These are phyloP conservation scores for Neurospora pannonica DNA, from an alignment of 495 filamentous ascomycete genomes.

Conservation along the genomic window DNA sequence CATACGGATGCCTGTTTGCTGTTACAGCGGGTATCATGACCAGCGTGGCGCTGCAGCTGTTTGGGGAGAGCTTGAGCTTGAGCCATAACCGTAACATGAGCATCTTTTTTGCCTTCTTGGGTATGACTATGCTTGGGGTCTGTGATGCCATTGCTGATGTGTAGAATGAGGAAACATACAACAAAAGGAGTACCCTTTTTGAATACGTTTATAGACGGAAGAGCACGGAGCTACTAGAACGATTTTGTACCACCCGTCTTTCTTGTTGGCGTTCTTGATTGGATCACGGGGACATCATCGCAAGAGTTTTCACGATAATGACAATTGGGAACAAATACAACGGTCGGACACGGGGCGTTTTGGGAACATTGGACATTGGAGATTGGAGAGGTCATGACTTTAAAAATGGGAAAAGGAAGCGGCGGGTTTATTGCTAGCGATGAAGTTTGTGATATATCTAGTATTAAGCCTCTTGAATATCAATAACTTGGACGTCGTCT, in stretches of 20 bases:
- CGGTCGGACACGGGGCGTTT: background rate
- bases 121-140: constrained; percentile 81
- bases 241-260: background rate
- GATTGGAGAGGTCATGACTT: background rate
- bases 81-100: constrained; percentile 73
- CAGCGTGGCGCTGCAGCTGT: constrained; percentile 80
- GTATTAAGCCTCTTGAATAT: background rate
- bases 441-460: background rate
- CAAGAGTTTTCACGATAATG: background rate
- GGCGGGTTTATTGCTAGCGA: background rate
- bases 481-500: background rate
- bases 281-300: background rate
- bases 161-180: no score
- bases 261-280: background rate
- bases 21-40: constrained; percentile 90
- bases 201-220: background rate
- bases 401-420: background rate
- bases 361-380: background rate
- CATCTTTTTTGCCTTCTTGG: constrained; percentile 76
- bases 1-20: constrained; percentile 86
- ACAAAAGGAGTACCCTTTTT: background rate
- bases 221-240: background rate
- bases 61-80: constrained; percentile 72
- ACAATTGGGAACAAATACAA: background rate
- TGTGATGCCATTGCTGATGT: constrained; percentile 58